Evolutionary conservation across 2,329 filamentous ascomycete species (phyloP), one percentile per base, ranked within the genome.

Genomic region (Pestalotiopsis sp.): DNA sequence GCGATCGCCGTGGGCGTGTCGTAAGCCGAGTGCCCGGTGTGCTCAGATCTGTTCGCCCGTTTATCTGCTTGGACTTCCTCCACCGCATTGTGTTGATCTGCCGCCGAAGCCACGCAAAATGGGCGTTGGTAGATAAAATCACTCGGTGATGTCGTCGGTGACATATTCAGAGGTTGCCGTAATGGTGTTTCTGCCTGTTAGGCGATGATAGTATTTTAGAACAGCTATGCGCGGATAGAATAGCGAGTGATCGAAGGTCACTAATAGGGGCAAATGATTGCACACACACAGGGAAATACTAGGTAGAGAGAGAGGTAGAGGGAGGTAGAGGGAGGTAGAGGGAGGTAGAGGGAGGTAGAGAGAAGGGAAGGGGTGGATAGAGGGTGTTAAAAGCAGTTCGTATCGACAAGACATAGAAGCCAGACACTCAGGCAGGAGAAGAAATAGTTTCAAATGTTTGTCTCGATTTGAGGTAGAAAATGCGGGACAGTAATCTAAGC

Each of bases 401-500:
- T 9, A 52, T 52, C 17, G 27, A 55, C 57, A 57, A 38, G 23
- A 66, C 49, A 49, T 63, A 45, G 6, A 27, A 49, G 63, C 65
- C 13, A 27, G 59, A 25, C 36, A 17, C 55, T 13, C 25, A 58
- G 57, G 39, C 49, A 49, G 41, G 38, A 11, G 27, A 36, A 45
- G 11, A n/a, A n/a, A 20, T 9, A 52, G n/a, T 52, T 52, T 52
- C 20, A 20, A 41, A 66, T 49, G 36, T 55, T 41, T 63, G 64
- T 59, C 64, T 68, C 20, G n/a, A 63, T 57, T 68, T 69, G 66
- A 25, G 61, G 58, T 69, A 63, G 59, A 52, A 36, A 73, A 68
- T 75, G 68, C 72, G 45, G 58, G n/a, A 49, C 41, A 49, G 58
- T 11, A 31, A 36, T 77, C 78, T 89, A 94, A 65, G 86, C 84